Conservation (phyloP, 1,139 yeast species). For the Blastobotrys serpentis region DNA sequence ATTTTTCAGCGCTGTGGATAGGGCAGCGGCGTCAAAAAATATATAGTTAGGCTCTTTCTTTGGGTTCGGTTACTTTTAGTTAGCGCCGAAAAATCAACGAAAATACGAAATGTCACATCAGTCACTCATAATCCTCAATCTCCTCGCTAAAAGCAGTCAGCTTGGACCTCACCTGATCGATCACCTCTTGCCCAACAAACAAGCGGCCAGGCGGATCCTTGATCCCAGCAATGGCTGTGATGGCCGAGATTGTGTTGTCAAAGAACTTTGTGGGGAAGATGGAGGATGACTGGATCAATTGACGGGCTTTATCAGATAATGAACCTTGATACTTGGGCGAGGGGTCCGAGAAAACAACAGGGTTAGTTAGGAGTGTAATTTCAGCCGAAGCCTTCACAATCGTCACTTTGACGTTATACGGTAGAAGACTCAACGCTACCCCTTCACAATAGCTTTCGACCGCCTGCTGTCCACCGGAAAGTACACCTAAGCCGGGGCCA, state of each 20-base stretch:
- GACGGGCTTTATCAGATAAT: slow-evolving; percentile 25
- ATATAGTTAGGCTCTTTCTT: no score
- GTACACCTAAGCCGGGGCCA: slow-evolving; percentile 34
- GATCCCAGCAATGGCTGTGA: slow-evolving; percentile 35
- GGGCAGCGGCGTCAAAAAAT: no score
- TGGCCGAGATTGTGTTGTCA: slow-evolving; percentile 29
- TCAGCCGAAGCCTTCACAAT: slow-evolving; percentile 36
- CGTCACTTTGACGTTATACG: slow-evolving; percentile 30
- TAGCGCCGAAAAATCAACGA: no score
- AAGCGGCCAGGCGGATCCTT: slow-evolving; percentile 38
- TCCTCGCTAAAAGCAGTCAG: slow-evolving; percentile 36
- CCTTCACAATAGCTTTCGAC: slow-evolving; percentile 39
- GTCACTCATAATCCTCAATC: slow-evolving; percentile 31
- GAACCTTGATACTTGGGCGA: slow-evolving; percentile 26
- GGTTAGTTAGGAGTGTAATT: slow-evolving; percentile 32
- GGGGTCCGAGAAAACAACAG: slow-evolving; percentile 25
- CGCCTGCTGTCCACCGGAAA: slow-evolving; percentile 36
- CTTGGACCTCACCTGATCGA: slow-evolving; percentile 34
- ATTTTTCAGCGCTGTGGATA: no score
- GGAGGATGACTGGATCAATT: slow-evolving; percentile 25
- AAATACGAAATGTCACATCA: no score
- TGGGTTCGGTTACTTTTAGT: no score
- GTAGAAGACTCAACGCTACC: slow-evolving; percentile 30
- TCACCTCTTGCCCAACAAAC: slow-evolving; percentile 34
- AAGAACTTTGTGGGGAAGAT: slow-evolving; percentile 31